phyloP scores from a whole-genome alignment of 2,329 filamentous ascomycete species.

The Aspergillus spinulosporus region DNA sequence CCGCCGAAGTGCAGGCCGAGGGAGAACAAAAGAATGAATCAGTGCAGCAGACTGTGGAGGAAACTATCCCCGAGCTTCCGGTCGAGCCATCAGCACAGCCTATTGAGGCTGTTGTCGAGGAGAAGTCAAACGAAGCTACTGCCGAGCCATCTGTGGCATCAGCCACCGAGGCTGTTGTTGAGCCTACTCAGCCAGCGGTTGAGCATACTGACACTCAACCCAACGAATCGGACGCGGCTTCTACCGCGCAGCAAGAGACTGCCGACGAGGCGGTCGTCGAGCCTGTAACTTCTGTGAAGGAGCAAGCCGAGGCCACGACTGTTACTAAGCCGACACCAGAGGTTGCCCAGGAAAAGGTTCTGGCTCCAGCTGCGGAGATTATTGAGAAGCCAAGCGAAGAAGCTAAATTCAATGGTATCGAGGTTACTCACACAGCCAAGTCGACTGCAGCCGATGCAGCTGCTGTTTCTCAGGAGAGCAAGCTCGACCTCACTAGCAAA shows the following conservation, averaged over 20 bases:
- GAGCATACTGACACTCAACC: background rate
- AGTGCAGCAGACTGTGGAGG: background rate
- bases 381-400: background rate
- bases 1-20: conserved; percentile 4
- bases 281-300: conserved; percentile 6
- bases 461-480: conserved; percentile 2
- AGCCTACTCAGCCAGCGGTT: conserved; percentile 5
- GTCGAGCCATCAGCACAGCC: background rate
- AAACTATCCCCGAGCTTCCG: background rate
- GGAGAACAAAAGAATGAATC: conserved; percentile 7
- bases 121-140: conserved; percentile 3
- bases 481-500: conserved; percentile 11
- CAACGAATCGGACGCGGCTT: background rate
- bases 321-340: conserved; percentile 4
- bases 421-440: conserved; percentile 4
- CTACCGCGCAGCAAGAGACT: too few species aligned
- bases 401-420: background rate
- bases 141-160: background rate
- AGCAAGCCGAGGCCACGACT: conserved; percentile 12
- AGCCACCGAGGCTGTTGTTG: conserved; percentile 2
- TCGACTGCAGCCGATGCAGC: conserved; percentile 7
- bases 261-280: background rate
- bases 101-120: background rate
- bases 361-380: conserved; percentile 1
- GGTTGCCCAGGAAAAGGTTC: background rate